Evolutionary conservation across 805 yeast genomes (phyloP).

Genomic region (Wickerhamiella vanderwaltii): DNA sequence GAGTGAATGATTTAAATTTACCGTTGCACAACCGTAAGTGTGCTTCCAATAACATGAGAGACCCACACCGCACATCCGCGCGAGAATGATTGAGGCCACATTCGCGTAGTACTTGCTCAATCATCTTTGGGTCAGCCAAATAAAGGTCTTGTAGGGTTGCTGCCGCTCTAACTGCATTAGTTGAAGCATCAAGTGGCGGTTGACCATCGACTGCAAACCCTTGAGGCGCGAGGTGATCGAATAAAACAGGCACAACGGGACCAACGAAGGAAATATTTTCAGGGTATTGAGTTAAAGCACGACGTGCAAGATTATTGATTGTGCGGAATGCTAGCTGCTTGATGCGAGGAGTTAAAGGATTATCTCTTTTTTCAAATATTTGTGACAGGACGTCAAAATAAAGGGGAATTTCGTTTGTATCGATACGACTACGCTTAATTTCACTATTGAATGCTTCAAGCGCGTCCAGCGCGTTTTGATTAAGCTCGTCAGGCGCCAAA

Average conservation of each 20-base stretch:
- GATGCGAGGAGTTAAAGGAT: constrained; percentile 11
- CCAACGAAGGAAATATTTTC: constrained; percentile 26
- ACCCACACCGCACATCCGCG: constrained; percentile 20
- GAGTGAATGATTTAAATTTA: constrained; percentile 26
- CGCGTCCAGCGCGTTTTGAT: constrained; percentile 3
- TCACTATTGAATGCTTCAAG: constrained; percentile 19
- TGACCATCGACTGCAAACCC: constrained; percentile 3
- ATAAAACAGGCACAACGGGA: constrained; percentile 27
- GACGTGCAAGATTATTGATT: constrained; percentile 34
- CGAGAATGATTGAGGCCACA: constrained; percentile 24
- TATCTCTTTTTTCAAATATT: constrained; percentile 9
- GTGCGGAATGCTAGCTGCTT: constrained; percentile 31
- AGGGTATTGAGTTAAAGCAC: constrained; percentile 33
- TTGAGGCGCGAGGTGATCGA: constrained; percentile 19
- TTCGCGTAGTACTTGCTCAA: constrained; percentile 26
- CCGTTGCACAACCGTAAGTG: constrained; percentile 23
- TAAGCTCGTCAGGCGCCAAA: constrained; percentile 1
- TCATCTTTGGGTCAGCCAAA: constrained; percentile 28
- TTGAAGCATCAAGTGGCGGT: background rate
- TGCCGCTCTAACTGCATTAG: constrained; percentile 14
- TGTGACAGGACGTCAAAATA: constrained; percentile 24
- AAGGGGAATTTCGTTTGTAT: constrained; percentile 12
- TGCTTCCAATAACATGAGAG: constrained; percentile 20
- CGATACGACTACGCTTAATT: constrained; percentile 18
- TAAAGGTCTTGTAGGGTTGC: constrained; percentile 28